These are phyloP conservation scores for Lobosporangium transversale DNA, from an alignment of 192 early-diverging fungal genomes.

Conservation along the genomic window DNA sequence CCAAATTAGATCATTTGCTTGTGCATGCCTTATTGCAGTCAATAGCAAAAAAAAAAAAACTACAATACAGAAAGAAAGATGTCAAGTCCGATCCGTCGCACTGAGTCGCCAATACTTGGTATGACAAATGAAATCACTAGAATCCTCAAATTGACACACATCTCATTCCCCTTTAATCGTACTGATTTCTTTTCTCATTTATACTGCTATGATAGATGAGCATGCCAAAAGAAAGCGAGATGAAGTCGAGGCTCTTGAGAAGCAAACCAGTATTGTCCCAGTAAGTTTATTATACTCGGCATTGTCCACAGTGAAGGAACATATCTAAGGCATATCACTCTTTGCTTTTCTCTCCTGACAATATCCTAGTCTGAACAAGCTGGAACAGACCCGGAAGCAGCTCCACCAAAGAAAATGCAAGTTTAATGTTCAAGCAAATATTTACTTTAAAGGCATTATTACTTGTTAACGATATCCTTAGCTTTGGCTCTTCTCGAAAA, in stretches of 20 bases:
- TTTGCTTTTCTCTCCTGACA: neutral
- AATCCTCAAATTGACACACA: neutral
- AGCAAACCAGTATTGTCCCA: slow-evolving; percentile 17
- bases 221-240: slow-evolving; percentile 46
- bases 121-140: neutral
- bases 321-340: too few species aligned
- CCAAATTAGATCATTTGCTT: neutral
- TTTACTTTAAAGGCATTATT: too few species aligned
- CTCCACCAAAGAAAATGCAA: slow-evolving; percentile 51
- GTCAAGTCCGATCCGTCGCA: slow-evolving; percentile 36
- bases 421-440: neutral
- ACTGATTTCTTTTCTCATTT: neutral
- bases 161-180: neutral
- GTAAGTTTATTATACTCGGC: neutral
- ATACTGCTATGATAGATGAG: slow-evolving; percentile 16
- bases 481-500: too few species aligned
- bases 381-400: slow-evolving; percentile 33
- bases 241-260: slow-evolving; percentile 24
- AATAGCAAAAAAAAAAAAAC: neutral
- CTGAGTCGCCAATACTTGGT: slow-evolving; percentile 34
- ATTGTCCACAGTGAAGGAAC: too few species aligned
- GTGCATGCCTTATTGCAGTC: too few species aligned
- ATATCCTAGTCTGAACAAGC: slow-evolving; percentile 10
- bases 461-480: too few species aligned
- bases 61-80: too few species aligned